A percentile compares a stretch with the other conserved stretches of the same genome.
Evolutionary conservation across 2,329 filamentous ascomycete species (phyloP).

Genomic region (Curvularia sp.): DNA sequence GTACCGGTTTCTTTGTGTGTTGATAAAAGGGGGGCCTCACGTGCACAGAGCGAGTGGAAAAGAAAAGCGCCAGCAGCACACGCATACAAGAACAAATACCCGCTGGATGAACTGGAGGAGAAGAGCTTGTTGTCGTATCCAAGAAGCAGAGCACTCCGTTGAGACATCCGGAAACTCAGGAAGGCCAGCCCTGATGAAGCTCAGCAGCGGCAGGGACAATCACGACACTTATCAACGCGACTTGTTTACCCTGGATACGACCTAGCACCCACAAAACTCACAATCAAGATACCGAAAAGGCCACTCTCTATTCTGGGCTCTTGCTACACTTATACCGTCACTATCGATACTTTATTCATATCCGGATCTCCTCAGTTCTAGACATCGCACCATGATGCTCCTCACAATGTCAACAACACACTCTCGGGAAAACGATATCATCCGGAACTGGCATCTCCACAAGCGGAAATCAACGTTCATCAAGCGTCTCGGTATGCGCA

Average conservation of each 20-base stretch:
- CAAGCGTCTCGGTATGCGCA: slow-evolving; percentile 20
- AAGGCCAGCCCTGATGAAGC: slow-evolving; percentile 2
- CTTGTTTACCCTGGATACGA: not conserved
- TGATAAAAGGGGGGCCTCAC: not conserved
- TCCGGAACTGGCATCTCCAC: slow-evolving; percentile 11
- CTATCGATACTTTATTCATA: not conserved
- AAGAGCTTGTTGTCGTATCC: not conserved
- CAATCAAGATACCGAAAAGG: not conserved
- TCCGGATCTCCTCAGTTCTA: not conserved
- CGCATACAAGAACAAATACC: not conserved
- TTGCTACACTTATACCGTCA: not conserved
- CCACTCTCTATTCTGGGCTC: not conserved
- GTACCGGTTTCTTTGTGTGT: not conserved
- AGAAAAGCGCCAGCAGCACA: not conserved
- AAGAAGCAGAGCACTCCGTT: not conserved
- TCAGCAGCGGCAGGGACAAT: not conserved
- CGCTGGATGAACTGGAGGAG: not conserved
- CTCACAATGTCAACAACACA: slow-evolving; percentile 18
- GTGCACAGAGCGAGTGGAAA: not conserved
- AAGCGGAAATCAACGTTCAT: slow-evolving; percentile 10
- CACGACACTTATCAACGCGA: not conserved
- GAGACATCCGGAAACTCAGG: not conserved
- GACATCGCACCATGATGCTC: slow-evolving; percentile 8
- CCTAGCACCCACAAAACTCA: not conserved
- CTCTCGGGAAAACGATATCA: not conserved